These are phyloP conservation scores for Castanea sativa DNA, from an alignment of 306 rosid genomes.

Conservation along the genomic window DNA sequence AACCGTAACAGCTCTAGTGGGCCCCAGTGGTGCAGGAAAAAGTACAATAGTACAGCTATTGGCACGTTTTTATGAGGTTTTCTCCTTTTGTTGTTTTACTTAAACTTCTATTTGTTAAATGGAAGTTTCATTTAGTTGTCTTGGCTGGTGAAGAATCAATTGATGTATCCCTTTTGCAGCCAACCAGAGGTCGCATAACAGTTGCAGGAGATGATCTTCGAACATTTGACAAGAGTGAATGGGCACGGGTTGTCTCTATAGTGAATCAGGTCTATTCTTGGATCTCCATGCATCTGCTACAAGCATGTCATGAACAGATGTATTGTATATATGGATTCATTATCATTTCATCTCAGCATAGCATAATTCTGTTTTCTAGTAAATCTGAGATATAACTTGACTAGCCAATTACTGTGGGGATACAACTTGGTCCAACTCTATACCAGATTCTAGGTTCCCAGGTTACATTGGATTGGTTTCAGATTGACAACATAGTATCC, in stretches of 20 bases:
- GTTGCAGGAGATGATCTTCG: slow-evolving; percentile 90
- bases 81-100: slow-evolving; percentile 10
- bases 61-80: slow-evolving; percentile 96
- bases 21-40: slow-evolving; percentile 90
- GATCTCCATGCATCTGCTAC: slow-evolving; percentile 15
- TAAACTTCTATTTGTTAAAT: background rate
- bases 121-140: slow-evolving; percentile 17
- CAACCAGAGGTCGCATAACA: slow-evolving; percentile 72
- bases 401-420: background rate
- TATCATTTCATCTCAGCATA: background rate
- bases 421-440: background rate
- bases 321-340: background rate
- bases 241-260: slow-evolving; percentile 81
- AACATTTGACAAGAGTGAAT: slow-evolving; percentile 90
- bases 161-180: slow-evolving; percentile 49
- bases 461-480: background rate
- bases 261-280: slow-evolving; percentile 74
- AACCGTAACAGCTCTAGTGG: slow-evolving; percentile 87
- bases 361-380: background rate
- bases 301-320: background rate
- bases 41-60: slow-evolving; percentile 91
- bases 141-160: slow-evolving; percentile 20
- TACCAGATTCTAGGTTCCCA: background rate
- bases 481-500: background rate
- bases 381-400: background rate